Base-by-base conservation (phyloP, 2,329 filamentous ascomycete species). In the Zymoseptoria ardabiliae region DNA sequence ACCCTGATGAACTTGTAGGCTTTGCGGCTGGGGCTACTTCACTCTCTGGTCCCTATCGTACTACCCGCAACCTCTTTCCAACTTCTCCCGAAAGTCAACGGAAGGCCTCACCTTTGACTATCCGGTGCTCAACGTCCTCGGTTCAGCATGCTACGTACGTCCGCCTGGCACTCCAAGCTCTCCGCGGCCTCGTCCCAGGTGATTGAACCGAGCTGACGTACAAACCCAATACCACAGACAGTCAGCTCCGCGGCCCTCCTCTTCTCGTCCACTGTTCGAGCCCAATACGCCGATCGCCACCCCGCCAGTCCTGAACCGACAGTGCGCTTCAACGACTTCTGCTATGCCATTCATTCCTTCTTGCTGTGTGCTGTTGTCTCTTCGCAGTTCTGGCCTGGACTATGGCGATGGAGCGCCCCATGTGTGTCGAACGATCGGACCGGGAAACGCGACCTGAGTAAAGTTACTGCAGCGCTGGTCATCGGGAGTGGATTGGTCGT, bases 81-180 rank as follows among this genome's bases (percentile, higher is more conserved):
- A 96, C 79, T 88, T 81, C 73, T 79, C 79, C 25, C 87, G 90
- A 57, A 84, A 84, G 58, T 88, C 90, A 8, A 96, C 91, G 5
- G 82, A 84, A n/a, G 93, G 93, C 50, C 86, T 93, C 5, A 90
- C 90, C 0, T 87, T 96, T 65, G 92, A 97, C 73, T 97, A 94
- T 70, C 90, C 91, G 13, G 80, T 88, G 20, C 79, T 90, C 68
- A 94, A 93, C 74, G 71, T 81, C 41, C 70, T 81, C 78, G 88
- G 89, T 57, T 93, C 92, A 75, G 71, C 82, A 22, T 83, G 85
- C 64, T 97, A 96, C 75, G 54, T 56, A 55, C n/a, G 53, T 41
- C 7, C 35, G 17, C 13, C 35, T 10, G 13, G 2, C 21, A 11
- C 22, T 3, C n/a, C 2, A 2, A 50, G 19, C 49, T 50, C 49